Percentiles rank a stretch among this genome's conserved stretches.
Conservation (phyloP, 2,329 filamentous ascomycete species). For the Exophiala oligosperma region DNA sequence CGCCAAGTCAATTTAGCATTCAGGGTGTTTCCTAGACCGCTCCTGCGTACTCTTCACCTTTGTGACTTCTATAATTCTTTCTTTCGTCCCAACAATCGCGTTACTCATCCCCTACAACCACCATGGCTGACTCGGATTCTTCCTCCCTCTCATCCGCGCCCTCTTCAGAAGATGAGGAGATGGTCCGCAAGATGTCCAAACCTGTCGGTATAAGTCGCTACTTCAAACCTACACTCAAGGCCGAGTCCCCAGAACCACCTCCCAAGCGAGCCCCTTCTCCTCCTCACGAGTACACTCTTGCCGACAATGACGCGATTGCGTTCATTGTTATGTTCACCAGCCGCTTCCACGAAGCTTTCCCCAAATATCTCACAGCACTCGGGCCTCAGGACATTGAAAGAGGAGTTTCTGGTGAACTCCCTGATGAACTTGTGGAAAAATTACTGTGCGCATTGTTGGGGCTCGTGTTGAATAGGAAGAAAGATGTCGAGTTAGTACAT, state of each 20-base stretch:
- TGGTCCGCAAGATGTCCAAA: constrained; percentile 41
- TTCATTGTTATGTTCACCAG: constrained; percentile 98
- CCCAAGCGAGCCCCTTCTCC: constrained; percentile 84
- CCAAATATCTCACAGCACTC: constrained; percentile 82
- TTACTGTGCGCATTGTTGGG: constrained; percentile 87
- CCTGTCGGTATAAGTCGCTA: constrained; percentile 47
- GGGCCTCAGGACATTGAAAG: constrained; percentile 93
- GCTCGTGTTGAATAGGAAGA: constrained; percentile 92
- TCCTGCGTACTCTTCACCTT: neutral
- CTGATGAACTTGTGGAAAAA: constrained; percentile 81
- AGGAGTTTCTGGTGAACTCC: constrained; percentile 74
- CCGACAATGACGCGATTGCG: constrained; percentile 91
- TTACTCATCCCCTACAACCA: neutral
- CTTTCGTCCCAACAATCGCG: neutral
- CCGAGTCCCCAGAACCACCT: constrained; percentile 46
- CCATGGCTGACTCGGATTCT: constrained; percentile 57
- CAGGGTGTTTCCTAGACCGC: constrained; percentile 3
- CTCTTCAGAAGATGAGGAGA: constrained; percentile 58
- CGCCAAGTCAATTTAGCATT: constrained; percentile 10
- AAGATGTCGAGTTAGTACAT: constrained; percentile 86
- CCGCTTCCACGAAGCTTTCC: constrained; percentile 86
- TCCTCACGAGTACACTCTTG: constrained; percentile 83
- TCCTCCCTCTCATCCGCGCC: constrained; percentile 60
- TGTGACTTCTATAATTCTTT: neutral
- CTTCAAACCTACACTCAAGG: constrained; percentile 43